These are phyloP conservation scores for Clonostachys rhizophaga DNA, from an alignment of 2,329 filamentous ascomycete species.

Conservation along the genomic window DNA sequence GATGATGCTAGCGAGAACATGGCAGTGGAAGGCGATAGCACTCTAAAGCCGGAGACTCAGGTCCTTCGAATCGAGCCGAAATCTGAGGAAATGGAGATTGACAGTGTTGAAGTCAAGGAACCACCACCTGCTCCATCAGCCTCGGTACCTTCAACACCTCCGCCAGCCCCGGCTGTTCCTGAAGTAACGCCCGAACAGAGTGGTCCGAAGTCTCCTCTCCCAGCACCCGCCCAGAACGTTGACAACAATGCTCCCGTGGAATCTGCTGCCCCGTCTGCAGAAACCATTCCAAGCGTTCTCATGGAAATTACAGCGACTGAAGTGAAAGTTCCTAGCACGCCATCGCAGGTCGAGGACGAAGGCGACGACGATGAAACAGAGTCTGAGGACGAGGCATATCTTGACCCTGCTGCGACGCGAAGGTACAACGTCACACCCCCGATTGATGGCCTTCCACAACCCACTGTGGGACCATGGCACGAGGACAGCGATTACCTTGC, in stretches of 20 bases:
- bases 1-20: too few relatives aligned
- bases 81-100: constrained; percentile 5
- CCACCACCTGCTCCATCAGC: background rate
- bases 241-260: too few relatives aligned
- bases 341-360: constrained; percentile 42
- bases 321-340: constrained; percentile 35
- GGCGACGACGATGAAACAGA: constrained; percentile 51
- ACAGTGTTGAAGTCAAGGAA: background rate
- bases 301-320: background rate
- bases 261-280: too few relatives aligned
- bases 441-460: constrained; percentile 46
- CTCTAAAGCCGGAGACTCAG: too few relatives aligned
- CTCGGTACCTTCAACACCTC: constrained; percentile 1
- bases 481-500: constrained; percentile 38
- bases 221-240: background rate
- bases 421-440: constrained; percentile 50
- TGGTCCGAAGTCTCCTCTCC: background rate
- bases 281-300: too few relatives aligned
- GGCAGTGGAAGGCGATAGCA: too few relatives aligned
- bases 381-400: constrained; percentile 46
- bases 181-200: constrained; percentile 8
- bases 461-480: constrained; percentile 39
- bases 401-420: constrained; percentile 42
- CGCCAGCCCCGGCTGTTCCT: constrained; percentile 13
- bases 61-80: background rate